Evolutionary conservation across 2,329 filamentous ascomycete genomes (phyloP), one percentile per base, ranked within the genome.

Genomic region (Drechslera avenae): DNA sequence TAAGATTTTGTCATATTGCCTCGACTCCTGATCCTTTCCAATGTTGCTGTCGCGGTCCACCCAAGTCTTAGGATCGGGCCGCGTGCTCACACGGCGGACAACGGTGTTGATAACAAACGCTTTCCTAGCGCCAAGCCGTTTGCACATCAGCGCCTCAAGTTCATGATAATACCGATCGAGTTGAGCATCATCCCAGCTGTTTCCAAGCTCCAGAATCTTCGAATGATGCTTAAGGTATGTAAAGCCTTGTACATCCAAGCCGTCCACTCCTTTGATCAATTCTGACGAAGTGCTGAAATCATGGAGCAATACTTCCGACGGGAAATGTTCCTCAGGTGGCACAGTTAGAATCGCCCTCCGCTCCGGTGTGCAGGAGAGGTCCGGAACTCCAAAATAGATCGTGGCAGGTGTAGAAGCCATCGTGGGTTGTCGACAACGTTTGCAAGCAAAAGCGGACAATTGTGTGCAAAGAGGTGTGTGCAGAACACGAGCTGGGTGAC

Each of bases 311-410:
- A 40, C 23, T 30, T 40, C 23, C 37, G 37, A 21, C 4, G 37
- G 37, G n/a, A 40, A 40, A 30, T 40, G 37, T 30, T 40, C 37
- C 37, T 40, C 37, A 17, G 37, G 37, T 30, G 37, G 37, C 37
- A 30, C 21, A 40, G 37, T 40, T 16, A 40, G 13, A 40, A 40
- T 40, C 37, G 37, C 37, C 23, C 37, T 40, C 21, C n/a, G 37
- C 37, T 40, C 37, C 23, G 13, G 37, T 40, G 37, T 40, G 37
- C 23, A 40, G 17, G 37, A 40, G 37, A 40, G 37, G 37, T 40
- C 37, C n/a, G 37, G 37, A 17, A 40, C 37, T 30, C 37, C 37
- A 40, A 40, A 40, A 40, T 40, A 40, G 37, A 40, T 40, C 23
- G 37, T 40, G 37, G 37, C 37, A 16, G 23, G 23, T 40, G 37